Conservation (phyloP, 192 early-diverging fungal species). For the Linderina pennispora region DNA sequence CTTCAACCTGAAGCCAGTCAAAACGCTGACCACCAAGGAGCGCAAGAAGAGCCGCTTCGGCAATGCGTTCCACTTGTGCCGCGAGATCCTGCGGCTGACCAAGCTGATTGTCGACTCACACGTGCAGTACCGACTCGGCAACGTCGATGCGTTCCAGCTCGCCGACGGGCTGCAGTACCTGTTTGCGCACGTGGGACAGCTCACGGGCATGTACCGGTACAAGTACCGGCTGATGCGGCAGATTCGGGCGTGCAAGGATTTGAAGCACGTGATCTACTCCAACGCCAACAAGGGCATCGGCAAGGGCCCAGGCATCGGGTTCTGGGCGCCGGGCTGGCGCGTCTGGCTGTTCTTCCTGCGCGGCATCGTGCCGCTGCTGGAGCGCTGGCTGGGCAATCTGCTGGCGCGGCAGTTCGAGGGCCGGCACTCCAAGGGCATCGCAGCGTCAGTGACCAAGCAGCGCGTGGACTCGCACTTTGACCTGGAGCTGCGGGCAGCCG, state of each 20-base stretch:
- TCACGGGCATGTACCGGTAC: conserved; percentile 99
- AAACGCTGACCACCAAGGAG: conserved; percentile 99
- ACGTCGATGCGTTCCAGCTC: conserved; percentile 98
- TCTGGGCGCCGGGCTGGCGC: conserved; percentile 99
- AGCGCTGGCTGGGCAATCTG: conserved; percentile 98
- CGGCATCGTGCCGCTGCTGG: conserved; percentile 93
- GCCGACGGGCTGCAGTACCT: conserved; percentile 98
- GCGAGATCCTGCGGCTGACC: conserved; percentile 94
- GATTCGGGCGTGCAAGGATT: conserved; percentile 91
- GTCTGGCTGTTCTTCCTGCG: conserved; percentile 99
- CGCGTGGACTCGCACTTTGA: conserved; percentile 98
- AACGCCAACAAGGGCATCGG: conserved; percentile 94
- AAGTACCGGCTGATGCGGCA: conserved; percentile 98
- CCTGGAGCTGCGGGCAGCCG: conserved; percentile 94
- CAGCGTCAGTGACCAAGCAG: conserved; percentile 98
- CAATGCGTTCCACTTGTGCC: conserved; percentile 82
- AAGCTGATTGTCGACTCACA: conserved; percentile 97
- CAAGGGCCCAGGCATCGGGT: conserved; percentile 96
- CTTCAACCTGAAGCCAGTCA: conserved; percentile 98
- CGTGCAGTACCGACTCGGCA: conserved; percentile 96
- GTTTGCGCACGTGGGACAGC: conserved; percentile 97
- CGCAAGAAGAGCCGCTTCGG: conserved; percentile 98
- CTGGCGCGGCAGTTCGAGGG: conserved; percentile 99
- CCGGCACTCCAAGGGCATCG: conserved; percentile 92
- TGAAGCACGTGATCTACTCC: conserved; percentile 92